phyloP scores from a whole-genome alignment of 495 filamentous ascomycete species.

The Daldinia loculata region DNA sequence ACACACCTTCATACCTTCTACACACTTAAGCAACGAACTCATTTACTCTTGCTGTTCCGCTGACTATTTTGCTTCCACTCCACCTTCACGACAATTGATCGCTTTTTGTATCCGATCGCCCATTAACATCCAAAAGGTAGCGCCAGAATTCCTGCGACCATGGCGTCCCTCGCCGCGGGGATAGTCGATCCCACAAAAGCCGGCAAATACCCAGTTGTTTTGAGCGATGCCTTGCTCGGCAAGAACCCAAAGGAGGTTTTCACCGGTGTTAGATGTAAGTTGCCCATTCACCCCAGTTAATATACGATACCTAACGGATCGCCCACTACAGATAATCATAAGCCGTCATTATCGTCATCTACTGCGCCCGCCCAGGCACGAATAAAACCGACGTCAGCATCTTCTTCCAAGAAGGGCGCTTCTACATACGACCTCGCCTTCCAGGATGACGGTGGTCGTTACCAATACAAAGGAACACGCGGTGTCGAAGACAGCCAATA shows the following conservation, averaged over 20 bases:
- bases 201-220: constrained; percentile 63
- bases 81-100: not conserved
- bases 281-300: not conserved
- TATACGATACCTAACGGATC: constrained; percentile 16
- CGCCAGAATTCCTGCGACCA: constrained; percentile 21
- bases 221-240: constrained; percentile 63
- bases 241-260: constrained; percentile 62
- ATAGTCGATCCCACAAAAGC: constrained; percentile 60
- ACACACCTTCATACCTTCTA: not conserved
- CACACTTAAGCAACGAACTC: not conserved
- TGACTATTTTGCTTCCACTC: not conserved
- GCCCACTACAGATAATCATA: constrained; percentile 60
- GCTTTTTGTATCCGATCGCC: not conserved
- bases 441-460: constrained; percentile 58
- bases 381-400: constrained; percentile 51
- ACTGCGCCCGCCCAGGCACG: constrained; percentile 54
- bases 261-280: constrained; percentile 63
- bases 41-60: no score
- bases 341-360: constrained; percentile 56
- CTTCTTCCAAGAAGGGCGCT: constrained; percentile 48
- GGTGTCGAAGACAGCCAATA: constrained; percentile 59
- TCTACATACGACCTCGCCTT: constrained; percentile 57
- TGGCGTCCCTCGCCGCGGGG: constrained; percentile 44
- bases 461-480: constrained; percentile 59
- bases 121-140: not conserved